These are phyloP conservation scores for Lentinula aciculospora DNA, from an alignment of 768 basidiomycete species.

Conservation along the genomic window DNA sequence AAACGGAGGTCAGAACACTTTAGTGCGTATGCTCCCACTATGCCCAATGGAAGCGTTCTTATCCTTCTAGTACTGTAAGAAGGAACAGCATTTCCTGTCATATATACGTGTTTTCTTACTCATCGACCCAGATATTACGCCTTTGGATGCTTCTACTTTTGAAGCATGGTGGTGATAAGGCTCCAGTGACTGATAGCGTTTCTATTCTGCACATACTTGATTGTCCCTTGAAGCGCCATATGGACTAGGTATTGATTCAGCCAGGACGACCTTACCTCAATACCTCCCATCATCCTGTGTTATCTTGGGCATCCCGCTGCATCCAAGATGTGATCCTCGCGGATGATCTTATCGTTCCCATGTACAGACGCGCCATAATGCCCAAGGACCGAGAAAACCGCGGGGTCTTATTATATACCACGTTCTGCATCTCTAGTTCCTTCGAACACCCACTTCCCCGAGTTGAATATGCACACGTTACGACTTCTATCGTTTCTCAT, in stretches of 20 bases:
- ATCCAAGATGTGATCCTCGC: background rate
- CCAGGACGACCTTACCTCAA: background rate
- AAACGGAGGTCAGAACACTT: background rate
- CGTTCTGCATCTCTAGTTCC: background rate
- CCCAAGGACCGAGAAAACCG: background rate
- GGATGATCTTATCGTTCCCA: background rate
- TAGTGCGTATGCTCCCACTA: background rate
- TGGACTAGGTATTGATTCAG: background rate
- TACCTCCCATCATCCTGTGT: background rate
- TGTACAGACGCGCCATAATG: background rate
- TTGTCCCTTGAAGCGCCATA: background rate
- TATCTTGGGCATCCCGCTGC: background rate
- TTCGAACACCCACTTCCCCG: background rate
- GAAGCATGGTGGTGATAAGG: background rate
- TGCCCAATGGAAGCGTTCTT: background rate
- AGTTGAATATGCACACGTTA: background rate
- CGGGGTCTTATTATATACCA: background rate
- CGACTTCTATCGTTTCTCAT: background rate
- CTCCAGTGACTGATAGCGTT: background rate
- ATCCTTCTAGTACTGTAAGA: background rate
- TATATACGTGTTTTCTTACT: background rate
- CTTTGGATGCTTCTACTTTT: background rate
- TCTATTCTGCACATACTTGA: background rate
- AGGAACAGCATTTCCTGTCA: background rate
- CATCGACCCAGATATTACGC: background rate